Evolutionary conservation across 352 stramenopile genomes (phyloP).

Genomic region (Globisporangium irregulare): DNA sequence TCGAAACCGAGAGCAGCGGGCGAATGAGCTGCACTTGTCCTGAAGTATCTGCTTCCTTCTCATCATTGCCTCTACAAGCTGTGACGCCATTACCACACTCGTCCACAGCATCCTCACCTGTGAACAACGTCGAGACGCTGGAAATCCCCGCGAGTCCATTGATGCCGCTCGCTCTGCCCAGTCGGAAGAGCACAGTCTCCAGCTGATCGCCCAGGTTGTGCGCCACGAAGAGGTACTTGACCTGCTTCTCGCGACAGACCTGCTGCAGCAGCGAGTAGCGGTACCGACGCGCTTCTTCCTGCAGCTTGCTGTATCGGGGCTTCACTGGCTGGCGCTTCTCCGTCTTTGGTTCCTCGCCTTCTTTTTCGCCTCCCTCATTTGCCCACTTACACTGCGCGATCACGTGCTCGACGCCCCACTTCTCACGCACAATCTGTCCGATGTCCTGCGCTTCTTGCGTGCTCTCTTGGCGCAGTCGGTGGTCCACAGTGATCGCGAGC

Average conservation of each 20-base stretch:
- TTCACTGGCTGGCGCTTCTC: constrained; percentile 17
- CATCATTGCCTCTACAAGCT: not conserved
- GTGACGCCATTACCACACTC: not conserved
- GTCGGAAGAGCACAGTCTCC: constrained; percentile 77
- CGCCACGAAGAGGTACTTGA: constrained; percentile 73
- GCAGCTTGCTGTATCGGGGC: constrained; percentile 67
- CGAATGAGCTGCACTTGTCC: constrained; percentile 38
- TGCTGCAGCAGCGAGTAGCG: constrained; percentile 62
- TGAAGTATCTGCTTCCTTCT: not conserved
- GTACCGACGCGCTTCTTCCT: constrained; percentile 65
- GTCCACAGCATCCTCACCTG: not conserved
- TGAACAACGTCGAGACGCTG: constrained; percentile 27
- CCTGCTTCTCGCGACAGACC: constrained; percentile 45
- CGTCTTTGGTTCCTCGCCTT: not conserved
- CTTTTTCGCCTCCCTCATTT: constrained; percentile 2
- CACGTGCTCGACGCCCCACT: constrained; percentile 49
- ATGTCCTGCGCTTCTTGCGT: constrained; percentile 54
- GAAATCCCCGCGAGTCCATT: constrained; percentile 74
- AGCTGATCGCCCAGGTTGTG: constrained; percentile 80
- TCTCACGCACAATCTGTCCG: constrained; percentile 33
- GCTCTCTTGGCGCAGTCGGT: constrained; percentile 66
- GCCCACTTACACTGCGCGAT: constrained; percentile 57
- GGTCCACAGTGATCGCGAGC: constrained; percentile 79
- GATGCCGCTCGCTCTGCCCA: constrained; percentile 70
- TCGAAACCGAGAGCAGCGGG: constrained; percentile 58